Base-by-base conservation (phyloP, 257 asterid species). In the Fraxinus anomala region DNA sequence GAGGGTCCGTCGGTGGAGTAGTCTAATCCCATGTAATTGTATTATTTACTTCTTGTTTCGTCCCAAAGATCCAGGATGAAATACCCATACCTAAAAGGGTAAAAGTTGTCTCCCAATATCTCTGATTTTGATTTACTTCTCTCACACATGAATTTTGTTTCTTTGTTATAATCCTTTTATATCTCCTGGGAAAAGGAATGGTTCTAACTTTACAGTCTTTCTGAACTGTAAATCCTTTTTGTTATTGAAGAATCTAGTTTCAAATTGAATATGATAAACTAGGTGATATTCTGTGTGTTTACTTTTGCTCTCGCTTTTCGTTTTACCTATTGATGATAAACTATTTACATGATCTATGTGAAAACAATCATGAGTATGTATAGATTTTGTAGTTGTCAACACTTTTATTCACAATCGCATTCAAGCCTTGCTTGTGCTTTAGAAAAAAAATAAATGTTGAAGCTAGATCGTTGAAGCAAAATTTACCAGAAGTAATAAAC, bases 371-470 rank as follows among this genome's bases (percentile, higher is more conserved):
- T 47, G 56, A 47, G n/a, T 47, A 47, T 47, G n/a, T 47, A 47
- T 47, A 47, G 6, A 47, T 14, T 47, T 47, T 16, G 54, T 47
- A 16, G 56, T 47, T 16, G n/a, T 47, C 16, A 3, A 14, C n/a
- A 3, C 6, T 14, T 14, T 47, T 47, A 37, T 65, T 56, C 47
- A 44, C 74, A 42, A 80, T 17, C 68, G 11, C 31, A 6, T 51
- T 63, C 44, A 36, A 77, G 7, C 47, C 19, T 72, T 72, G 36
- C 19, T 75, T 78, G 77, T 76, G 54, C 73, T 69, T n/a, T 47
- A 30, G 17, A 9, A 30, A 66, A 19, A 24, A 28, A n/a, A n/a
- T n/a, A 30, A 42, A 14, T 36, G 24, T 5, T 72, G 42, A 28
- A 23, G 21, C 34, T 54, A 68, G 37, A 6, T 37, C 12, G 24